Evolutionary conservation across 129 eudicot genomes (phyloP), one percentile per base, ranked within the genome.

Genomic region (Arctium minus): DNA sequence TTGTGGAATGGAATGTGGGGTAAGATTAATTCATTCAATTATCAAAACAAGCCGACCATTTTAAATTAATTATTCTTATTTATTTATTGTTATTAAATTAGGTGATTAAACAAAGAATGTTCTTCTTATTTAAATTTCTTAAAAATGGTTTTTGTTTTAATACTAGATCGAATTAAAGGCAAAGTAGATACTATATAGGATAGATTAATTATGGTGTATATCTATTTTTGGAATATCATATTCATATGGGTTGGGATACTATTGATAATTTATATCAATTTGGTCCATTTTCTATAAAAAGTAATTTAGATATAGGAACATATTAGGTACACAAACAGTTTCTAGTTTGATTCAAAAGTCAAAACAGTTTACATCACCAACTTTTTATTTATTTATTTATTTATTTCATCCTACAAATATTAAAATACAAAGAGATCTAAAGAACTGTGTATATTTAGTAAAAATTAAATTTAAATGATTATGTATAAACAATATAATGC

Each of bases 1-100:
- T 70, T 96, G 99, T 70, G 27, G 27, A 22, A 22, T 22, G 27
- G 27, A 22, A 22, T 22, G 27, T 22, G 99, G 99, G 97, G 98
- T 93, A 90, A 85, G 85, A 44, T 22, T 22, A 22, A 22, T 0
- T 22, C 27, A 22, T 71, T 2, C 35, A 33, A 33, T 33, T 33
- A 33, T 40, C 27, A 13, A 73, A 44, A 2, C 29, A 9, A 22
- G n/a, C 18, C 71, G 3, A 33, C 36, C 65, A 77, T 53, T 37
- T 33, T 36, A 15, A 70, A 67, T 67, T 83, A 70, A 8, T 35
- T 56, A 29, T 30, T 22, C 2, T 42, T 73, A 35, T 2, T n/a
- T 5, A 33, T 22, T 33, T 33, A n/a, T 10, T 6, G 60, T 33
- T 4, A 36, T 37, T 42, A 60, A 36, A 38, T 75, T 79, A 79